Evolutionary conservation across 1,139 yeast genomes (phyloP).

Genomic region (Zygosaccharomyces sapae): DNA sequence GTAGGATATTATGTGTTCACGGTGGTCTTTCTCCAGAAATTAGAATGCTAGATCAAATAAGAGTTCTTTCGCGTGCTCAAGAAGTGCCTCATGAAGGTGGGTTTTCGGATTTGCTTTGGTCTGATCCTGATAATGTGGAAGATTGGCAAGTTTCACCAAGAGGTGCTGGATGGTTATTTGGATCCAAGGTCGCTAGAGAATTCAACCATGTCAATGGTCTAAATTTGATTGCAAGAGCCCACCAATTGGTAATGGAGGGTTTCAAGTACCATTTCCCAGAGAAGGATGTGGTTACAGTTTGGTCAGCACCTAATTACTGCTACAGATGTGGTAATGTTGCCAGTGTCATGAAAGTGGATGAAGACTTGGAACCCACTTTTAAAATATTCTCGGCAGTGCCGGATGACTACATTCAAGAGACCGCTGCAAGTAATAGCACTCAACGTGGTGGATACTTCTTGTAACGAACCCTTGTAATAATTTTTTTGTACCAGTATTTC

Average conservation of each 20-base stretch:
- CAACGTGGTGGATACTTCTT: constrained; percentile 38
- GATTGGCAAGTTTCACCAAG: constrained; percentile 99
- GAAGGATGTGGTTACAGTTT: constrained; percentile 92
- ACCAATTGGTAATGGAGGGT: constrained; percentile 98
- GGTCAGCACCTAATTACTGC: constrained; percentile 98
- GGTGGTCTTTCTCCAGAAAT: constrained; percentile 98
- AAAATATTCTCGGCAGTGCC: constrained; percentile 95
- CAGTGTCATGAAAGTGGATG: constrained; percentile 93
- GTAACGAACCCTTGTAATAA: constrained; percentile 14
- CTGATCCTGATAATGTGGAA: constrained; percentile 96
- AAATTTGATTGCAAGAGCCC: constrained; percentile 89
- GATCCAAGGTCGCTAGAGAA: constrained; percentile 82
- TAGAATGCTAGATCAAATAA: constrained; percentile 91
- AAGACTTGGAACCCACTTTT: constrained; percentile 79
- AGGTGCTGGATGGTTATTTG: constrained; percentile 98
- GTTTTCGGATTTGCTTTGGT: constrained; percentile 95
- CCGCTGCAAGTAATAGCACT: constrained; percentile 39
- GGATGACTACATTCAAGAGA: constrained; percentile 72
- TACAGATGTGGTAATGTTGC: constrained; percentile 98
- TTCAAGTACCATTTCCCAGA: constrained; percentile 92
- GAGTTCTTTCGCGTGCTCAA: constrained; percentile 94
- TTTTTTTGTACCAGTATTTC: constrained; percentile 4
- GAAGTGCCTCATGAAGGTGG: constrained; percentile 99
- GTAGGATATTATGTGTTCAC: constrained; percentile 88
- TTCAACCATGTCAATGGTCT: constrained; percentile 90